phyloP scores from a whole-genome alignment of 495 filamentous ascomycete genomes.

The Penicillium subrubescens region DNA sequence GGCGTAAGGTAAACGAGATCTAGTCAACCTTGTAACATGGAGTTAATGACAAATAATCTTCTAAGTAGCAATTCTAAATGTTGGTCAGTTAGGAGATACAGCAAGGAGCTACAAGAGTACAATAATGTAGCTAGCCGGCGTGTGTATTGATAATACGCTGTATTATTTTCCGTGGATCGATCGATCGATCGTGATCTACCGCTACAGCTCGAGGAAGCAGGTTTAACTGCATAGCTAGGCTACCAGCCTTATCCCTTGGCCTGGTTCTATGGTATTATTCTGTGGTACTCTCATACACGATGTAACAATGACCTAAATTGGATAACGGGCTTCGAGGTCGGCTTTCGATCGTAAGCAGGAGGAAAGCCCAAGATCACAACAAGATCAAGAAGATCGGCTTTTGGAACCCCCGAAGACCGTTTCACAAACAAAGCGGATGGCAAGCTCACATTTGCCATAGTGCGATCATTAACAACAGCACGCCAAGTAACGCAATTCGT shows the following conservation, averaged over 20 bases:
- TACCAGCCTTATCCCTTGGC: not conserved
- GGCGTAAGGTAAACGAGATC: not conserved
- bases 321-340: not conserved
- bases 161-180: not conserved
- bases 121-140: not conserved
- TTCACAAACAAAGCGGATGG: not conserved
- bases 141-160: not conserved
- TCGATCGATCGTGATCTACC: conserved; percentile 4
- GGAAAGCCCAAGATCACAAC: not conserved
- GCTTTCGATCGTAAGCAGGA: not conserved
- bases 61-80: not conserved
- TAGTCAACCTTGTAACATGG: not conserved
- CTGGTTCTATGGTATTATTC: not conserved
- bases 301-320: not conserved
- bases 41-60: not conserved
- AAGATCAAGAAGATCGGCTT: not conserved
- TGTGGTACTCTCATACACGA: not conserved
- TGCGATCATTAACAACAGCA: not conserved
- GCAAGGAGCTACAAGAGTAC: not conserved
- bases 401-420: not conserved
- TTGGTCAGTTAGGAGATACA: not conserved
- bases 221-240: not conserved
- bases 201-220: not conserved
- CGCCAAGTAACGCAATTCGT: not conserved
- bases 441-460: not conserved